Conservation (phyloP, 2,329 filamentous ascomycete species). For the Calycina marina region DNA sequence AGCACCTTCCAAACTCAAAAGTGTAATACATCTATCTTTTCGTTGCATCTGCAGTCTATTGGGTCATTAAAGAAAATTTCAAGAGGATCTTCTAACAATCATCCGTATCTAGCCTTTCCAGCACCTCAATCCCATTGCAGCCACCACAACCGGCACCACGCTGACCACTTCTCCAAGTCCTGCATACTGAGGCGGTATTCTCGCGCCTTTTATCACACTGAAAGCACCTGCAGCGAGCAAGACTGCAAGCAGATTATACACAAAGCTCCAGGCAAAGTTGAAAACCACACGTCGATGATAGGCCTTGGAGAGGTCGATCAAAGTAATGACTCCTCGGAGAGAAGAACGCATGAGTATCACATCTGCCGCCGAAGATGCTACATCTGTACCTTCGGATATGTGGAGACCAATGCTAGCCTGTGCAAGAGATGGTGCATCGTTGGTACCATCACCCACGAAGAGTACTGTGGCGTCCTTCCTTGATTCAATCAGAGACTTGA, state of each 20-base stretch:
- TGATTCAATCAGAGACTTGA: slow-evolving; percentile 1
- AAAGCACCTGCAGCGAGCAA: background rate
- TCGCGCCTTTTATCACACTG: background rate
- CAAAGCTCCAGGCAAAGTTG: slow-evolving; percentile 1
- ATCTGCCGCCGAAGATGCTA: slow-evolving; percentile 33
- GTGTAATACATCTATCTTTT: too few relatives aligned
- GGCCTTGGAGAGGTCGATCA: slow-evolving; percentile 34
- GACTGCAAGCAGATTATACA: background rate
- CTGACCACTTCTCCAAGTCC: slow-evolving; percentile 52
- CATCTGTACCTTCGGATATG: slow-evolving; percentile 40
- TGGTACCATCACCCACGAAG: slow-evolving; percentile 67
- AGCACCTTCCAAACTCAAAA: too few relatives aligned
- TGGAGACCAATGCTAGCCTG: slow-evolving; percentile 57
- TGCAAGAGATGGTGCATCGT: slow-evolving; percentile 57
- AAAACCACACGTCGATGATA: slow-evolving; percentile 1
- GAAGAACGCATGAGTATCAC: slow-evolving; percentile 40
- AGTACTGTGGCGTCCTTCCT: slow-evolving; percentile 28
- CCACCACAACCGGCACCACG: slow-evolving; percentile 42
- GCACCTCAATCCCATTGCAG: slow-evolving; percentile 11
- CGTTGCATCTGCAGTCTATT: too few relatives aligned
- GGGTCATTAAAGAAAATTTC: too few relatives aligned
- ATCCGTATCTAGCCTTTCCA: background rate
- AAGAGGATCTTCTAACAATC: too few relatives aligned
- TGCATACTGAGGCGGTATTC: slow-evolving; percentile 41
- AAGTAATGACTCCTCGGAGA: slow-evolving; percentile 38